Evolutionary conservation across 2,329 filamentous ascomycete genomes (phyloP), one percentile per base, ranked within the genome.

Genomic region (Xylaria sp.): DNA sequence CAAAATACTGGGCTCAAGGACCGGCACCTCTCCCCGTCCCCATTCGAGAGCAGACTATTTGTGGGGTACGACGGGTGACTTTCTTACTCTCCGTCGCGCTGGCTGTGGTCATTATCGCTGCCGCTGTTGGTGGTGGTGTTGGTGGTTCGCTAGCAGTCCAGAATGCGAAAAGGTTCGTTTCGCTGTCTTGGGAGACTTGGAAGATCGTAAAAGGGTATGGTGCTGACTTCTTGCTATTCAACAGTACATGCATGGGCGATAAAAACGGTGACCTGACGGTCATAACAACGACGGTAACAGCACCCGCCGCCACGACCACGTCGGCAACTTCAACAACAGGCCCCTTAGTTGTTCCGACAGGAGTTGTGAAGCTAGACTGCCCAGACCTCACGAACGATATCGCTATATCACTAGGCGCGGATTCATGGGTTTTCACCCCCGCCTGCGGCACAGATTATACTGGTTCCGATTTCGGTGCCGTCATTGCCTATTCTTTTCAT

Each of bases 61-160:
- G 61, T n/a, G 73, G 74, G 1, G 21, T 75, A 21, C 51, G 71
- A 51, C 62, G 63, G 27, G 16, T 62, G 13, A 72, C 71, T 2
- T 74, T 75, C 29, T 63, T 73, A 9, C 65, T 74, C n/a, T 51
- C 60, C 3, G 27, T 74, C 12, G 65, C 65, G 13, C 51, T 75
- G 13, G 44, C 61, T 9, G 48, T 73, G 23, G 72, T 72, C 13
- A 63, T 74, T 16, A 63, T 75, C 25, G 72, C 29, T 8, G 74
- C 72, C 1, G 73, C 70, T 0, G 59, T 76, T 12, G 73, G 72
- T 4, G 73, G 69, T 21, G 74, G 72, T 3, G 69, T 76, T 2
- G 74, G 73, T 1, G 73, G 72, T n/a, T 72, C 70, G 5, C 18
- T 73, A 27, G 73, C 72, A 5, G 72, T 73, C 2, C 68, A 74